phyloP scores from a whole-genome alignment of 257 asterid genomes.

The Nicotiana tabacum region DNA sequence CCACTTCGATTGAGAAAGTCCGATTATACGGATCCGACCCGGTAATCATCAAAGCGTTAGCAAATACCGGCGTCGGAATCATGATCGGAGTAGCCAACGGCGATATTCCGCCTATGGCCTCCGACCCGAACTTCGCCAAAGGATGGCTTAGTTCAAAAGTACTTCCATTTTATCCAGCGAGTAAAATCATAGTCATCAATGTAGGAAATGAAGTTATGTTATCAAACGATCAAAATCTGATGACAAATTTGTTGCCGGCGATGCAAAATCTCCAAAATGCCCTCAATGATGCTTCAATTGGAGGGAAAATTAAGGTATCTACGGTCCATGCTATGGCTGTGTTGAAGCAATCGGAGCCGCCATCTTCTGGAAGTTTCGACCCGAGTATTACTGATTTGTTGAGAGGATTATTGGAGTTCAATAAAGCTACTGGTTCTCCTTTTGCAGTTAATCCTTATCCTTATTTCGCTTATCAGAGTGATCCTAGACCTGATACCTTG shows the following conservation, averaged over 20 bases:
- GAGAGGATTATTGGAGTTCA: constrained; percentile 54
- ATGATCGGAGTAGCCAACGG: constrained; percentile 57
- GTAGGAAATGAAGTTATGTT: constrained; percentile 69
- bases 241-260: constrained; percentile 57
- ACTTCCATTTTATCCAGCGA: constrained; percentile 54
- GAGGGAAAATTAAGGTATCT: constrained; percentile 59
- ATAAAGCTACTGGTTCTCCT: constrained; percentile 50
- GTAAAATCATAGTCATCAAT: constrained; percentile 40
- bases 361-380: constrained; percentile 55
- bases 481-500: constrained; percentile 60
- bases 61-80: constrained; percentile 53
- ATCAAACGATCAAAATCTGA: constrained; percentile 47
- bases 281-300: constrained; percentile 33
- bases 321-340: constrained; percentile 70
- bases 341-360: constrained; percentile 56
- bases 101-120: constrained; percentile 55
- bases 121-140: constrained; percentile 44
- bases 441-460: constrained; percentile 73
- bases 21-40: constrained; percentile 64
- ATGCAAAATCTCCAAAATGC: constrained; percentile 56
- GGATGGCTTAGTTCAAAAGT: constrained; percentile 49
- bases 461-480: constrained; percentile 63
- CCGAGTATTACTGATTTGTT: constrained; percentile 44
- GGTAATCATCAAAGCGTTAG: constrained; percentile 44
- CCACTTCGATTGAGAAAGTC: constrained; percentile 48